phyloP scores from a whole-genome alignment of 73 alveolate species.

The Tetrahymena elliotti region DNA sequence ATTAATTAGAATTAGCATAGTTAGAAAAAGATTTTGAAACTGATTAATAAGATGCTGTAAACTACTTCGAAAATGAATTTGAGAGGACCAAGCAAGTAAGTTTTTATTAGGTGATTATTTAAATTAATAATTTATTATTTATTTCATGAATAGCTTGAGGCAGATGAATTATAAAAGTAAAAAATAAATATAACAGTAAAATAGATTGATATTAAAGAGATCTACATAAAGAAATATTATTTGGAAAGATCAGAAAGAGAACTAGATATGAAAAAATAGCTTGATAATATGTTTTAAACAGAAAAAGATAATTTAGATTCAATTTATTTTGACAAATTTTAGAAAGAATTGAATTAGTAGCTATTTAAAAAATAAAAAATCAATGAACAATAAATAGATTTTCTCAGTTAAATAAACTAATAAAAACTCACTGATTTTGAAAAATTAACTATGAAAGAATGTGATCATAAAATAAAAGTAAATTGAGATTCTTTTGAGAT shows the following conservation, averaged over 20 bases:
- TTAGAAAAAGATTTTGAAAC: not conserved
- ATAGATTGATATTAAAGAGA: not conserved
- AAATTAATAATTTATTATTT: not conserved
- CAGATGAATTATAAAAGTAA: not conserved
- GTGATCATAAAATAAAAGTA: not conserved
- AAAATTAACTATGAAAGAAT: not conserved
- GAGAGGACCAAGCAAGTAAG: not conserved
- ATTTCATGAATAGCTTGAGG: not conserved
- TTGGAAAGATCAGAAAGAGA: not conserved
- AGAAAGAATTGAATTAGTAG: not conserved
- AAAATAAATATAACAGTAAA: not conserved
- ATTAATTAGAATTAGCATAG: not conserved
- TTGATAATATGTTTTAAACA: not conserved
- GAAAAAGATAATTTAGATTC: not conserved
- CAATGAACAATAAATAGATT: not conserved
- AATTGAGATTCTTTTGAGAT: too few relatives aligned
- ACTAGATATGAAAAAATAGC: not conserved
- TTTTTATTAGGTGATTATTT: not conserved
- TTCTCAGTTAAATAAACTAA: not conserved
- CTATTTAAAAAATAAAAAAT: not conserved
- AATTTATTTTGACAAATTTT: not conserved
- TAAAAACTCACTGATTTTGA: not conserved
- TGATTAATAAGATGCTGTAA: not conserved
- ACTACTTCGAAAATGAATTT: not conserved
- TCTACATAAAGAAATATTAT: not conserved